Conservation (phyloP, 2,329 filamentous ascomycete species). For the Tolypocladium pustulatum region DNA sequence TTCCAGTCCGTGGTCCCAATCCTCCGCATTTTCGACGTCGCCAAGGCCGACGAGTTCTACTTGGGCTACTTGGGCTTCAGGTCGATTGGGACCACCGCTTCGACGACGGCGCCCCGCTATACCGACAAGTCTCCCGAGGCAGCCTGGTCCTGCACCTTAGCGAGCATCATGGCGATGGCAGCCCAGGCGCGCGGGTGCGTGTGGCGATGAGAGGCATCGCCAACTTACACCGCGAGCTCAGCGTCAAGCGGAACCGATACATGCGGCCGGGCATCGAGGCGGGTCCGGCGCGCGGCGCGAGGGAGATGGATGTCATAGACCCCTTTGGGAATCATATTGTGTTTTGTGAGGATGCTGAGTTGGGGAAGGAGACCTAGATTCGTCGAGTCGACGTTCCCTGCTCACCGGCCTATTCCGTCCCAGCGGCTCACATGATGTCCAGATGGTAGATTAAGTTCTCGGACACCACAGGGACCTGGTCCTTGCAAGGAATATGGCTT, state of each 20-base stretch:
- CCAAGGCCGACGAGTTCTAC: constrained; percentile 12
- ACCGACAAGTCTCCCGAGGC: constrained; percentile 8
- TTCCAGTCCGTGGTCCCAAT: constrained; percentile 8
- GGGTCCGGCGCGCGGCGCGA: constrained; percentile 1
- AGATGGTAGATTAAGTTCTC: not conserved
- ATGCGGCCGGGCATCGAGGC: constrained; percentile 8
- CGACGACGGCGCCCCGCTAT: constrained; percentile 8
- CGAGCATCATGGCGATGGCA: constrained; percentile 10
- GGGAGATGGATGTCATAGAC: constrained; percentile 7
- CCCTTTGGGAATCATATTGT: constrained; percentile 9
- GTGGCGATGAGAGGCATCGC: constrained; percentile 3
- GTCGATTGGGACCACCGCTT: constrained; percentile 11
- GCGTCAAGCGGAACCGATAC: constrained; percentile 7
- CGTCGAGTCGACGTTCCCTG: not conserved
- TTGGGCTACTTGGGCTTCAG: constrained; percentile 8
- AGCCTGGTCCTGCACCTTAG: constrained; percentile 7
- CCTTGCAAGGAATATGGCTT: too few species aligned
- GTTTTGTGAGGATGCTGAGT: constrained; percentile 4
- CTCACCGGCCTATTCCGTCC: too few species aligned
- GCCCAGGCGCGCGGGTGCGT: constrained; percentile 6
- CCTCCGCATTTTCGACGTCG: constrained; percentile 9
- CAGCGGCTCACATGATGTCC: not conserved
- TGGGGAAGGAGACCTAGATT: not conserved
- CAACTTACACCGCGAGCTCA: constrained; percentile 6
- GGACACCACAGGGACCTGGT: not conserved